Evolutionary conservation across 306 rosid genomes (phyloP).

Genomic region (Sphenostylis stenocarpa): DNA sequence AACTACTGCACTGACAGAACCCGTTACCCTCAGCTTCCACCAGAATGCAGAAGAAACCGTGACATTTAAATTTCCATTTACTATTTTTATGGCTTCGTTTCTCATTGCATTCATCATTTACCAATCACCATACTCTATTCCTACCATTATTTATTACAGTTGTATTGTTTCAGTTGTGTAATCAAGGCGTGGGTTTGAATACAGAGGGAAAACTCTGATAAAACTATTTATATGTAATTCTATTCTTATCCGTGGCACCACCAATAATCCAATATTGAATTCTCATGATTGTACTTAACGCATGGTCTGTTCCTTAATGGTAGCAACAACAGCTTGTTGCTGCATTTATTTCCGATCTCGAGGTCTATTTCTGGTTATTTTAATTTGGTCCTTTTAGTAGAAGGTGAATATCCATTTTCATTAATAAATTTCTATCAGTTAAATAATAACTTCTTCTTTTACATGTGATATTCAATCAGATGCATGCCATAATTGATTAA

Average conservation of each 20-base stretch:
- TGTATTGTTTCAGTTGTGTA: slow-evolving; percentile 17
- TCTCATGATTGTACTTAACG: background rate
- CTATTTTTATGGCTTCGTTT: background rate
- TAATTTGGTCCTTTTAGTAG: background rate
- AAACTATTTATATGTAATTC: background rate
- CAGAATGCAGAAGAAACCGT: slow-evolving; percentile 80
- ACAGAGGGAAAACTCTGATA: background rate
- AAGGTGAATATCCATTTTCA: background rate
- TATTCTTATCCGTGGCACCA: background rate
- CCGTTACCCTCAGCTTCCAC: slow-evolving; percentile 55
- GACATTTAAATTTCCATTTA: slow-evolving; percentile 46
- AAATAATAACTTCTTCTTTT: too few species aligned
- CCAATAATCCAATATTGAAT: background rate
- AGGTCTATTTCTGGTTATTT: slow-evolving; percentile 6
- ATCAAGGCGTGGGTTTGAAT: background rate
- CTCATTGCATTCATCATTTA: background rate
- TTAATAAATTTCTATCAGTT: too few species aligned
- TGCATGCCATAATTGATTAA: too few species aligned
- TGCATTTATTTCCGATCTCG: slow-evolving; percentile 1
- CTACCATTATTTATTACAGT: background rate
- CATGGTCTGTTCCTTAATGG: slow-evolving; percentile 11
- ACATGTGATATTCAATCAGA: too few species aligned
- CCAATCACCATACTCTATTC: background rate
- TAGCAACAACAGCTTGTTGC: slow-evolving; percentile 1
- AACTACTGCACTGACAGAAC: slow-evolving; percentile 81